These are phyloP conservation scores for Blastomyces silverae DNA, from an alignment of 2,329 filamentous ascomycete species.

Conservation along the genomic window DNA sequence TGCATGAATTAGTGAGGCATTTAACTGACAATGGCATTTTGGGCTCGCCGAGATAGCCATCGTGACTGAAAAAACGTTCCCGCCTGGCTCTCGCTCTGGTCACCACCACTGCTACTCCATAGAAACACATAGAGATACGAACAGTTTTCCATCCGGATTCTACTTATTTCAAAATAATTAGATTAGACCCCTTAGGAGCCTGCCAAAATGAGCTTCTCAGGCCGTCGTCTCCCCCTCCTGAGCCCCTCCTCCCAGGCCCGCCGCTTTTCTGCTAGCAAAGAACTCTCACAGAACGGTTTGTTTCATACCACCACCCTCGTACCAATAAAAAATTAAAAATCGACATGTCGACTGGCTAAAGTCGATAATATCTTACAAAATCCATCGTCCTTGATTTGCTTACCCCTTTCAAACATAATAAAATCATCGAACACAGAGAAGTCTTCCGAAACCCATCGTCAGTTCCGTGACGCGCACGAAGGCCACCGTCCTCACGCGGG, in stretches of 20 bases:
- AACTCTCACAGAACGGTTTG: slow-evolving; percentile 28
- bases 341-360: background rate
- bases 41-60: too few relatives aligned
- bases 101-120: background rate
- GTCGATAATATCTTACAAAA: background rate
- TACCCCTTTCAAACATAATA: background rate
- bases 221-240: slow-evolving; percentile 41
- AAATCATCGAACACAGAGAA: slow-evolving; percentile 52
- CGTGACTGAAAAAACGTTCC: background rate
- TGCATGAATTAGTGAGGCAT: background rate
- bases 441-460: slow-evolving; percentile 74
- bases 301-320: slow-evolving; percentile 19
- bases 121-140: background rate
- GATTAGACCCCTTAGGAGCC: background rate
- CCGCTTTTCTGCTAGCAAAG: slow-evolving; percentile 40
- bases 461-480: slow-evolving; percentile 84
- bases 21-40: background rate
- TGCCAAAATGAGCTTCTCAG: slow-evolving; percentile 42
- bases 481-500: slow-evolving; percentile 87
- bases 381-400: background rate
- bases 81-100: background rate
- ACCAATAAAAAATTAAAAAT: background rate
- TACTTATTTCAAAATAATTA: background rate
- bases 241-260: slow-evolving; percentile 32
- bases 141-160: background rate